Conservation (phyloP, 768 basidiomycete species). For the Tricholoma bakamatsutake region DNA sequence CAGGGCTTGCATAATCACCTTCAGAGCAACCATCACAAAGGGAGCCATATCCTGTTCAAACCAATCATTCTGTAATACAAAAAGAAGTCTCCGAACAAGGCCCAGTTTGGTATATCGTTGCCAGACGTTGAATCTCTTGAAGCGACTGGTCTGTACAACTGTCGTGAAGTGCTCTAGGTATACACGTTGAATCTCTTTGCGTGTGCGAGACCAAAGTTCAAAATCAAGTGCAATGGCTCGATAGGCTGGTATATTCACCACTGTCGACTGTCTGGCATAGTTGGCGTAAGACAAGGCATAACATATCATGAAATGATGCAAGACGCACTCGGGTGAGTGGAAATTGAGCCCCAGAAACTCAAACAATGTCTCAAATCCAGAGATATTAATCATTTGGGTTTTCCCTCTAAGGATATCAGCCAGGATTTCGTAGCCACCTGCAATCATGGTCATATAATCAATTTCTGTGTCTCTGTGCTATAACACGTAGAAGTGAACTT, state of each 20-base stretch:
- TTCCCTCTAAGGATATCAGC: conserved; percentile 69
- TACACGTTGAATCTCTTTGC: conserved; percentile 65
- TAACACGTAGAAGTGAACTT: conserved; percentile 22
- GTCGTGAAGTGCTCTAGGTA: conserved; percentile 81
- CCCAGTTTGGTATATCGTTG: conserved; percentile 68
- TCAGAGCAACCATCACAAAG: conserved; percentile 54
- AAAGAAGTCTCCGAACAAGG: conserved; percentile 72
- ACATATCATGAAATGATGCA: not conserved
- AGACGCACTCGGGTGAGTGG: conserved; percentile 66
- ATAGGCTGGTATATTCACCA: conserved; percentile 81
- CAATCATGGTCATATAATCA: not conserved
- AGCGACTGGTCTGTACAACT: conserved; percentile 66
- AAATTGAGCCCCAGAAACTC: conserved; percentile 85
- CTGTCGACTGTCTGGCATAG: conserved; percentile 60
- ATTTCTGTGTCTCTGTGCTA: not conserved
- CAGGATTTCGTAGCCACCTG: conserved; percentile 87
- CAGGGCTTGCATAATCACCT: conserved; percentile 53
- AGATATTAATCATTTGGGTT: conserved; percentile 68
- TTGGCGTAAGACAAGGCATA: not conserved
- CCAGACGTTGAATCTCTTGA: conserved; percentile 71
- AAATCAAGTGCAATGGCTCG: conserved; percentile 82
- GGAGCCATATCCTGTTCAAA: conserved; percentile 51
- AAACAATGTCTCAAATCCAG: conserved; percentile 77
- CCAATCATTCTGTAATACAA: conserved; percentile 75
- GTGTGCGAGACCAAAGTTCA: conserved; percentile 78